Base-by-base conservation (phyloP, 768 basidiomycete genomes). In the Kwoniella sp. region DNA sequence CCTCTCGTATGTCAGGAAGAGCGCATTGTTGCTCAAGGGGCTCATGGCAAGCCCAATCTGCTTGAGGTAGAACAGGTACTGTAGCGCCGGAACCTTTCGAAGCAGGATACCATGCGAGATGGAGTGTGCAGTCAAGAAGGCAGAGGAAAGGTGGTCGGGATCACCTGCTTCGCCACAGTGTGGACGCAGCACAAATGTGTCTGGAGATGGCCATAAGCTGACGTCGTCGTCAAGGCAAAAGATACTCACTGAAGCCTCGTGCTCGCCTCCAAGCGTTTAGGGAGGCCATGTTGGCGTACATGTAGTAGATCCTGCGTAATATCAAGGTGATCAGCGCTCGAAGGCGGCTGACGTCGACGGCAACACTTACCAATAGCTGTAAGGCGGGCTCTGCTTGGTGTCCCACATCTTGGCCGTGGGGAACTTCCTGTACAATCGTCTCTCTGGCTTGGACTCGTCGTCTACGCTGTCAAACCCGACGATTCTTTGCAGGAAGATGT, bases 21-120 rank as follows among this genome's bases (percentile, higher is more conserved):
- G 77, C 1, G 95, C 91, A 61, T 99, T 99, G 72, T 99, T 99
- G 75, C 90, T 95, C 39, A 99, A 76, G 2, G 95, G 95, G 67
- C 89, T 91, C 95, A 99, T 99, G 1, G 95, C 95, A 15, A 99
- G 81, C 26, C 95, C 93, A 57, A 98, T 96, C 77, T 98, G 95
- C 76, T 89, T 92, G 59, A 99, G 80, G 73, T 98, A 99, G 77
- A 91, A 99, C 12, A 99, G 82, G 70, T 99, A 99, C 38, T 73
- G 71, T 39, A 99, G 76, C 1, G 92, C 92, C 0, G 95, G 95
- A 5, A 99, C 93, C 75, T 99, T 99, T 53, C 95, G 86, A 8
- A 99, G 81, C 17, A 96, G 79, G 73, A 99, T 99, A n/a, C 95
- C 95, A 67, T 99, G 95, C 9, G 95, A 96, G 69, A 99, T 98